Conservation (phyloP, 164 flowering plant species). For the Vitis amurensis region DNA sequence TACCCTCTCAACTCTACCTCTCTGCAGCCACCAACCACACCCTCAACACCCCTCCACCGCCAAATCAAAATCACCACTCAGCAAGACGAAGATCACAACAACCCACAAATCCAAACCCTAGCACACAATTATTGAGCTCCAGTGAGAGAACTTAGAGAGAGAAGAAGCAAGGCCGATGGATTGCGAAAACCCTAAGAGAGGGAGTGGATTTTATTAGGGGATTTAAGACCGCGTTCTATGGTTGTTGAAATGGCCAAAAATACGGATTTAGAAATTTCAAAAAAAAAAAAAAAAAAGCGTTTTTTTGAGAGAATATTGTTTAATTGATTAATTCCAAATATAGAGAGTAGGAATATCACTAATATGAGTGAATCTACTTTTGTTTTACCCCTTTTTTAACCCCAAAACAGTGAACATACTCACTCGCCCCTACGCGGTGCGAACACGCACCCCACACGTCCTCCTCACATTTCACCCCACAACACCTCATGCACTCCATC, state of each 20-base stretch:
- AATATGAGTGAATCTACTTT: too few species aligned
- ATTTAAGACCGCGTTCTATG: slow-evolving; percentile 36
- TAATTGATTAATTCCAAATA: too few species aligned
- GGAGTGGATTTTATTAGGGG: slow-evolving; percentile 14
- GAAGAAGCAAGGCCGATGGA: neutral
- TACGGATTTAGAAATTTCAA: neutral
- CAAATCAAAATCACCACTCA: neutral
- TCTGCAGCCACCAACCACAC: neutral
- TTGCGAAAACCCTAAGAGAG: slow-evolving; percentile 18
- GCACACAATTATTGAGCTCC: neutral
- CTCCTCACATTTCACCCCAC: too few species aligned
- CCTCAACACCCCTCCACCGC: slow-evolving; percentile 1
- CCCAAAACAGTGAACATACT: too few species aligned
- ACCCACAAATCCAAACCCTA: neutral
- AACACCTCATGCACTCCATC: neutral
- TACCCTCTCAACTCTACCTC: neutral
- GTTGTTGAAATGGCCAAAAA: slow-evolving; percentile 13
- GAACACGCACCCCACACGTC: too few species aligned
- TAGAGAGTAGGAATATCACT: too few species aligned
- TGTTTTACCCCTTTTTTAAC: too few species aligned
- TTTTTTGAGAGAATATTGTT: too few species aligned
- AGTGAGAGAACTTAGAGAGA: neutral
- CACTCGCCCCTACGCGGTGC: too few species aligned
- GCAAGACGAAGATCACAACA: neutral
- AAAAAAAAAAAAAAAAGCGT: too few species aligned